Evolutionary conservation across 148 eudicot genomes (phyloP), one percentile per base, ranked within the genome.

Genomic region (Amaranthus cruentus): DNA sequence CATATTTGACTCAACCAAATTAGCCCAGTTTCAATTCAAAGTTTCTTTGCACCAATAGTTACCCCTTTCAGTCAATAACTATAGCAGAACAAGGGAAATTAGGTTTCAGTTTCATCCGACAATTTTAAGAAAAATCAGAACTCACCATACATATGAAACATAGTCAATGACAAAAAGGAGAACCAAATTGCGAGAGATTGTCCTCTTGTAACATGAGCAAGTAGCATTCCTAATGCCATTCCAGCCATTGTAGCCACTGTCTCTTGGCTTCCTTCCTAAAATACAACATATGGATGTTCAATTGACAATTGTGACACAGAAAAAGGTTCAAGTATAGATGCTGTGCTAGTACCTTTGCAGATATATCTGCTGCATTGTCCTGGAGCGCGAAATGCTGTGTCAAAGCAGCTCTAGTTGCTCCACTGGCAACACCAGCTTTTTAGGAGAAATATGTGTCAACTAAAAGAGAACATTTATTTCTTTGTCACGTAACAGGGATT

Each of bases 401-500:
- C 87, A 95, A 82, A 77, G 99, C 97, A 72, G 99, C 99, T 84
- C 99, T 85, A 77, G 99, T 95, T 48, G 99, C 97, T 86, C 99
- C 99, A 81, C 99, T 95, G 47, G 99, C 99, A 79, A 95, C 99
- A 59, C 99, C 99, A 85, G 99, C 99, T 95, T 76, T 62, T 73
- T 63, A 70, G 44, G 43, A 57, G 51, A 69, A 64, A 72, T 21
- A 51, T 15, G 71, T 46, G 56, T 74, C 79, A 75, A 55, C 58
- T 53, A 49, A 70, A 50, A 42, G 57, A 62, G 68, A 58, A 60
- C 43, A 46, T 12, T 10, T 10, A 74, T 12, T 42, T 18, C 18
- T 56, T 56, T 5, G 57, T 28, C 5, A 11, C 61, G 46, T 13
- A 53, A 51, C 55, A 68, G 9, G 73, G 4, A 59, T 18, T 8